Evolutionary conservation across 352 stramenopile genomes (phyloP), one percentile per base, ranked within the genome.

Genomic region (Phytophthora sp.): DNA sequence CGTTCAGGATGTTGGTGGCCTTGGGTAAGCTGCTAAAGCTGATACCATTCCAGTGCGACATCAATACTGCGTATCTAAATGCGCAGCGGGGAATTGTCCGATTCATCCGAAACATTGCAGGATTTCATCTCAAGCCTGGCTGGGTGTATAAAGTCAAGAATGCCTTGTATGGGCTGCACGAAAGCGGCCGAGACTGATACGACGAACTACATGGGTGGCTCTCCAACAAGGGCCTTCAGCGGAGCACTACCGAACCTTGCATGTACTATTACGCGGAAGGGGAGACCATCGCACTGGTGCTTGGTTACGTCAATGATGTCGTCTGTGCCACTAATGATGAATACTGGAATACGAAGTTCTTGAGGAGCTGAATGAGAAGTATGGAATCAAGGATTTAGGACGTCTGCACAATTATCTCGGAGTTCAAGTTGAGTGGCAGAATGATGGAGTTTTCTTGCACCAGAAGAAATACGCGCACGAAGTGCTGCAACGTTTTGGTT

Each of bases 51-150:
- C 23, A 39, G 24, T 20, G 50, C 27, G 59, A 67, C 18, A 45
- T 68, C 23, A 51, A 55, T 30, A 68, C 51, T n/a, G 50, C 50
- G 4, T 68, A 57, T n/a, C 27, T 56, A 2, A 68, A 68, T 26
- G 31, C 33, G 1, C 16, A 16, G 15, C 20, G 39, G 20, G 29
- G 38, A 8, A 66, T 39, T 4, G 2, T 44, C 16, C 44, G 55
- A 18, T 57, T 44, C 20, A 50, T 64, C 11, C 2, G 35, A 0
- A 1, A 8, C 2, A 51, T 52, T 21, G 45, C 49, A 30, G 33
- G 11, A 5, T 50, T 52, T 18, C 21, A 27, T 9, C 3, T 56
- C 1, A 50, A 56, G 23, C 26, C 26, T 3, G 27, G 26, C 4
- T 20, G 8, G 11, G 46, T 55, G 20, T 45, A 57, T 21, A 46